Base-by-base conservation (phyloP, 2,329 filamentous ascomycete species). In the Diplodia seriata region DNA sequence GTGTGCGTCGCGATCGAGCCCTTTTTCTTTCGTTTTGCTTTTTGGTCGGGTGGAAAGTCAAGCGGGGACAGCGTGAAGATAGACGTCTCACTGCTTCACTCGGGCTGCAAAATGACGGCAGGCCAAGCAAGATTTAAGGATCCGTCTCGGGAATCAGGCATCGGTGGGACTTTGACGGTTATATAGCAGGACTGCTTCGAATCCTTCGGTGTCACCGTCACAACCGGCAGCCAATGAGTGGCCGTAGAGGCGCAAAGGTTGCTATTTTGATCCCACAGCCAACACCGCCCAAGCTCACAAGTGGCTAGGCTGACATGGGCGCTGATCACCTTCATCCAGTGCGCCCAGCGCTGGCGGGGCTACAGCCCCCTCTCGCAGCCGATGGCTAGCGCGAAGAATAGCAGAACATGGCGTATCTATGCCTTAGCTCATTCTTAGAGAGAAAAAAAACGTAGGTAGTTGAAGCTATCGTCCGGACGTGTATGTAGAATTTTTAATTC, bases 31-130 rank as follows among this genome's bases (percentile, higher is more conserved):
- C 23, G 23, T 26, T 26, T 26, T 26, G 23, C 23, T 26, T 26
- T 2, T 51, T 51, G 8, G 26, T 26, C 26, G 20, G 14, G 6
- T 33, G 31, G 31, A 33, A 33, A 33, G 31, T 9, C 6, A 8
- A 1, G 7, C 1, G 8, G 23, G 15, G 47, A 4, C n/a, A 26
- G 31, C 7, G 12, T 47, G 20, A 11, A 63, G 29, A 26, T 20
- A 23, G 26, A 63, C 26, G 20, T 29, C 56, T 33, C 57, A 29
- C 26, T 33, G 11, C 20, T 26, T 33, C 15, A 15, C 23, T 12
- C 8, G 18, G 23, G 20, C 59, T 61, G 59, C 43, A 51, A 11
- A 63, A 63, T 61, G 57, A 61, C 57, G 57, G 11, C 40, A 43
- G 40, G 15, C 26, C 26, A 59, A n/a, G 33, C 11, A 31, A 26